Percentiles rank a stretch among this genome's conserved stretches.
Conservation (phyloP, 2,329 filamentous ascomycete species). For the Gaeumannomyces sp. region DNA sequence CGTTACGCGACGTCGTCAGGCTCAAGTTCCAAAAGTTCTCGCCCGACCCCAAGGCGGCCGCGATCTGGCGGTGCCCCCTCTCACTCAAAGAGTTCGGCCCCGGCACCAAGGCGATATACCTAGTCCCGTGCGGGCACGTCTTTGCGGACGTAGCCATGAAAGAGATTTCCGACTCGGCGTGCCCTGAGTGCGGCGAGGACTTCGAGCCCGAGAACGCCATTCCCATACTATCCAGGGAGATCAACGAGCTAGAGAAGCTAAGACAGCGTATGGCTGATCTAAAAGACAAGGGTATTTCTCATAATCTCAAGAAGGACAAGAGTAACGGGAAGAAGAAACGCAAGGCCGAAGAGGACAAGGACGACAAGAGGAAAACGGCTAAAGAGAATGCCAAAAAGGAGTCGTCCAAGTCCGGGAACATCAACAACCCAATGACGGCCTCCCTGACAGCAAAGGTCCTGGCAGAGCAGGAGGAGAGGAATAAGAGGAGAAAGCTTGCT, state of each 20-base stretch:
- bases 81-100: constrained; percentile 82
- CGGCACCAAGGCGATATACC: constrained; percentile 71
- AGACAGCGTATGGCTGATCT: constrained; percentile 62
- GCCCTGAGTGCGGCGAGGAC: constrained; percentile 66
- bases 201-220: constrained; percentile 74
- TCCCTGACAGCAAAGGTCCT: constrained; percentile 80
- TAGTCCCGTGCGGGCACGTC: constrained; percentile 92
- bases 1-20: constrained; percentile 79
- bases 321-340: constrained; percentile 24
- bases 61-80: constrained; percentile 70
- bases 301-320: constrained; percentile 81
- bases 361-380: constrained; percentile 23
- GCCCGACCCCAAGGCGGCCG: constrained; percentile 30
- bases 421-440: constrained; percentile 85
- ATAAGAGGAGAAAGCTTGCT: constrained; percentile 69
- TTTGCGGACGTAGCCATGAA: constrained; percentile 83
- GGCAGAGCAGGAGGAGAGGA: constrained; percentile 75
- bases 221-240: constrained; percentile 67
- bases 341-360: constrained; percentile 34
- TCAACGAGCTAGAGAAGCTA: constrained; percentile 64
- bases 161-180: constrained; percentile 61
- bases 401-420: constrained; percentile 38
- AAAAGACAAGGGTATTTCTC: constrained; percentile 65
- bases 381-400: constrained; percentile 17
- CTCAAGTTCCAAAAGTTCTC: constrained; percentile 60